Evolutionary conservation across 2,329 filamentous ascomycete genomes (phyloP).

Genomic region (Aspergillus sp.): DNA sequence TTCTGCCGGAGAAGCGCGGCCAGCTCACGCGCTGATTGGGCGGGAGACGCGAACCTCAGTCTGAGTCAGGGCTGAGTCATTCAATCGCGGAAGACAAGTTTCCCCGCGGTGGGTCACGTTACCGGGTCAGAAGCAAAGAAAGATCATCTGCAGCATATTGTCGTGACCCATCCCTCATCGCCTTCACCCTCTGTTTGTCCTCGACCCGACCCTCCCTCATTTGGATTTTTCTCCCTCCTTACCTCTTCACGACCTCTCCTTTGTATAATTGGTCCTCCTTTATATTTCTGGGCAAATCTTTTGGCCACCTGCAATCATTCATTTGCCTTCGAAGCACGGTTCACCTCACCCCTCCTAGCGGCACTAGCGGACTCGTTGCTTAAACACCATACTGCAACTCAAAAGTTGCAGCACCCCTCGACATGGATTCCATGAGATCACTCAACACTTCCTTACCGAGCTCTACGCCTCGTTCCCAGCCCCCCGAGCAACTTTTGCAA

Average conservation of each 20-base stretch:
- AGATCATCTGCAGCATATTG: conserved; percentile 25
- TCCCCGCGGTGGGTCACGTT: conserved; percentile 39
- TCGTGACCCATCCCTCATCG: conserved; percentile 6
- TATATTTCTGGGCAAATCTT: neutral
- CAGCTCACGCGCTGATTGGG: conserved; percentile 39
- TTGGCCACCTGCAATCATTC: conserved; percentile 1
- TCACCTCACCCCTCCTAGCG: conserved; percentile 21
- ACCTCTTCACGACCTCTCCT: conserved; percentile 7
- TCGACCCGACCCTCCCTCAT: conserved; percentile 1
- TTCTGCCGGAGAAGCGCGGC: conserved; percentile 27
- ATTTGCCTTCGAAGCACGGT: conserved; percentile 15
- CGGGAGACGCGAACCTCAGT: conserved; percentile 8
- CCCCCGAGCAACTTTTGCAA: conserved; percentile 66
- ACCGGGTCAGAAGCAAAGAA: conserved; percentile 36
- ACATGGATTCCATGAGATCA: conserved; percentile 65
- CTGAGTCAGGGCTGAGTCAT: conserved; percentile 30
- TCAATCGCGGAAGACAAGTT: conserved; percentile 26
- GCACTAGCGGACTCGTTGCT: conserved; percentile 8
- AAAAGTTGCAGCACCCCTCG: conserved; percentile 12
- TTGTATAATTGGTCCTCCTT: neutral
- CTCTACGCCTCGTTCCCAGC: conserved; percentile 48
- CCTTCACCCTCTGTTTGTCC: conserved; percentile 12
- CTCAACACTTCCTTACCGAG: conserved; percentile 62
- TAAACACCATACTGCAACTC: conserved; percentile 8
- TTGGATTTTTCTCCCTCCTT: conserved; percentile 2